phyloP scores from a whole-genome alignment of 306 rosid species.

The Malus fusca region DNA sequence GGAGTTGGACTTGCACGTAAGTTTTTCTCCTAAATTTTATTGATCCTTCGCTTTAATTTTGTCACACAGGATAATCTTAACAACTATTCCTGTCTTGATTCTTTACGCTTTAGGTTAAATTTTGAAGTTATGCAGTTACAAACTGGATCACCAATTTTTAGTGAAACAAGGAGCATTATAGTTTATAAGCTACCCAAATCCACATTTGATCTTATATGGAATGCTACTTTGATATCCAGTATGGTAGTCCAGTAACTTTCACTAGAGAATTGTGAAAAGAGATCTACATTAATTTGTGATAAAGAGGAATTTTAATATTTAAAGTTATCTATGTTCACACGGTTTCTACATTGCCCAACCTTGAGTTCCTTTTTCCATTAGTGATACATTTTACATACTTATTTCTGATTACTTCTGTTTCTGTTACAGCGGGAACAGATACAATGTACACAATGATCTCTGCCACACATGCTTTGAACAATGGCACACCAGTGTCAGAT shows the following conservation, averaged over 20 bases:
- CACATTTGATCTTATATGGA: not conserved
- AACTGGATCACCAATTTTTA: not conserved
- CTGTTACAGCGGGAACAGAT: conserved; percentile 64
- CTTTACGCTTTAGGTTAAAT: not conserved
- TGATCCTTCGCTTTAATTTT: not conserved
- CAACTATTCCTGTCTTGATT: not conserved
- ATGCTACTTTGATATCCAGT: not conserved
- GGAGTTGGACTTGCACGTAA: conserved; percentile 96
- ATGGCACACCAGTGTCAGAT: conserved; percentile 33
- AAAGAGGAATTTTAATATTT: not conserved
- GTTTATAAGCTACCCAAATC: not conserved
- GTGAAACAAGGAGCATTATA: not conserved
- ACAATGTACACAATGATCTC: conserved; percentile 51
- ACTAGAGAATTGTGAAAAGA: not conserved
- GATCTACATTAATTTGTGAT: not conserved
- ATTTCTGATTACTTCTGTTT: conserved; percentile 4
- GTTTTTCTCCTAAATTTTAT: conserved; percentile 16
- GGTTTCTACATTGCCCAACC: not conserved
- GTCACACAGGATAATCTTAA: not conserved
- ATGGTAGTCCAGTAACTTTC: not conserved
- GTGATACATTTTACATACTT: too few relatives aligned
- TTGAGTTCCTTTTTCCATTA: not conserved
- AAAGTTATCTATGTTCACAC: not conserved
- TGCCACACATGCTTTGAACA: conserved; percentile 69
- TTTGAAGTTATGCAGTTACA: not conserved